Evolutionary conservation across 352 stramenopile species (phyloP).

Genomic region (Globisporangium paddicum): DNA sequence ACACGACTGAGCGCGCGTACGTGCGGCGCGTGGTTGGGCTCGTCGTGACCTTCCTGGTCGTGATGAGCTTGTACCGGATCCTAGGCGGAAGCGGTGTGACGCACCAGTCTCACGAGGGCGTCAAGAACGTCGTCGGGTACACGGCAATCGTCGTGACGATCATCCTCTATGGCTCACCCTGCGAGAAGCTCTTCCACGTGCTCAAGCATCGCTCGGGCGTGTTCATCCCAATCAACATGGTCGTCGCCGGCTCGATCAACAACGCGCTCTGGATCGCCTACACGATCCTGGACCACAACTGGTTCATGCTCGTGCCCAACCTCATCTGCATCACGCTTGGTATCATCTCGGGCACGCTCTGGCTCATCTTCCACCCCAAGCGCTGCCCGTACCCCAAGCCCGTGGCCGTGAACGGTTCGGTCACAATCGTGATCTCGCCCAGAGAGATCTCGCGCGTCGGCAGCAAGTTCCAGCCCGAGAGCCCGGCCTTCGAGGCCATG

Average conservation of each 20-base stretch:
- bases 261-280: conserved; percentile 26
- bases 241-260: conserved; percentile 30
- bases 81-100: conserved; percentile 21
- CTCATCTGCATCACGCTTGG: conserved; percentile 18
- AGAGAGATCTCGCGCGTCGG: not conserved
- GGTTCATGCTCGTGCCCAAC: conserved; percentile 15
- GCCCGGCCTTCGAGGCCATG: conserved; percentile 20
- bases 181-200: conserved; percentile 33
- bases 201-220: conserved; percentile 32
- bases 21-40: conserved; percentile 4
- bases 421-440: conserved; percentile 2
- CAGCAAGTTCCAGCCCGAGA: conserved; percentile 15
- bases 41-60: conserved; percentile 1
- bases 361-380: conserved; percentile 7
- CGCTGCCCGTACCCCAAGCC: conserved; percentile 5
- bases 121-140: conserved; percentile 20
- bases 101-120: conserved; percentile 14
- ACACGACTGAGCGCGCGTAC: conserved; percentile 5
- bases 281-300: conserved; percentile 3
- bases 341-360: not conserved
- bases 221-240: conserved; percentile 50
- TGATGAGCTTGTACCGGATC: conserved; percentile 24
- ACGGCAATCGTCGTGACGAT: not conserved
- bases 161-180: conserved; percentile 26
- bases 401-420: not conserved